phyloP scores from a whole-genome alignment of 805 yeast genomes.

The Kuraishia borneana region DNA sequence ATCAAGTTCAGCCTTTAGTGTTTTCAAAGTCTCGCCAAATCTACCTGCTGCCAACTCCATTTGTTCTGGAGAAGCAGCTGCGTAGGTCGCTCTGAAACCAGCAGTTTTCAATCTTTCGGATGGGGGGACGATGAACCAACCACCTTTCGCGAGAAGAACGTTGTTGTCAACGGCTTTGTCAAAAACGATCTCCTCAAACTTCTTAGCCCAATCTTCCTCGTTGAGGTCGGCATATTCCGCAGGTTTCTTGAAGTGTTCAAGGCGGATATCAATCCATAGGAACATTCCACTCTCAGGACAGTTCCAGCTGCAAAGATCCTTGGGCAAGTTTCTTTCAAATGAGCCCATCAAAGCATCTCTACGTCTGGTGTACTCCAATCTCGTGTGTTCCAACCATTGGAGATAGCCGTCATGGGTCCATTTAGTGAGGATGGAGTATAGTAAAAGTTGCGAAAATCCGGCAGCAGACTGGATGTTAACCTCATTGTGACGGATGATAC shows the following conservation, averaged over 20 bases:
- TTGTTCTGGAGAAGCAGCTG: slow-evolving; percentile 15
- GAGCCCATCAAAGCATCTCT: slow-evolving; percentile 49
- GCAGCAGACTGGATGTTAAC: slow-evolving; percentile 65
- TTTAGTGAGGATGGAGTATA: slow-evolving; percentile 44
- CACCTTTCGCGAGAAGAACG: slow-evolving; percentile 20
- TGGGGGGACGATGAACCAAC: slow-evolving; percentile 18
- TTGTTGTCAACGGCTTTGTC: slow-evolving; percentile 12
- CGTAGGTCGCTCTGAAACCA: slow-evolving; percentile 21
- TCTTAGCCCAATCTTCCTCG: slow-evolving; percentile 16
- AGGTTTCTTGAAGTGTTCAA: slow-evolving; percentile 24
- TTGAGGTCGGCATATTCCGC: slow-evolving; percentile 30
- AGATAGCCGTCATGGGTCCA: slow-evolving; percentile 70
- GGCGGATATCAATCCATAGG: slow-evolving; percentile 28
- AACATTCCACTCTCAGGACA: slow-evolving; percentile 36
- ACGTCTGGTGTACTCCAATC: slow-evolving; percentile 51
- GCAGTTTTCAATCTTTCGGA: slow-evolving; percentile 8
- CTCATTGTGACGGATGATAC: slow-evolving; percentile 48
- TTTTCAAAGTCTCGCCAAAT: slow-evolving; percentile 13
- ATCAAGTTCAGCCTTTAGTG: not conserved
- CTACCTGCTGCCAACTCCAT: slow-evolving; percentile 14
- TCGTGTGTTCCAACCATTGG: slow-evolving; percentile 58
- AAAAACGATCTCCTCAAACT: slow-evolving; percentile 17
- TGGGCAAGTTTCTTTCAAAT: slow-evolving; percentile 34
- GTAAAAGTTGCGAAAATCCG: slow-evolving; percentile 57
- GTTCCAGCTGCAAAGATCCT: slow-evolving; percentile 27